Base-by-base conservation (phyloP, 495 filamentous ascomycete species). In the Penicillium argentinense region DNA sequence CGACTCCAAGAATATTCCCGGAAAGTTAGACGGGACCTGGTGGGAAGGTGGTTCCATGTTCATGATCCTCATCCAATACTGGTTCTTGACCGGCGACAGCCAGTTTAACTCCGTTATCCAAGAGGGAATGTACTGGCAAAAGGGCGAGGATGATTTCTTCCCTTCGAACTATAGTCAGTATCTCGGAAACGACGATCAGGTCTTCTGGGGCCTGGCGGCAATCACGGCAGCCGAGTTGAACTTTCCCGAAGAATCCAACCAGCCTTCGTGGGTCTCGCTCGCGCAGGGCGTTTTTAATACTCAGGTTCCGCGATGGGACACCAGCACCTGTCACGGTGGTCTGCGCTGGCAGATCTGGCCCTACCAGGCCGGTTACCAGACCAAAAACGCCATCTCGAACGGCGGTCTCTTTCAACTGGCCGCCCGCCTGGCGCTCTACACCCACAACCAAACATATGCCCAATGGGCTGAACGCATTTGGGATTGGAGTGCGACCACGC, bases 331-430 rank as follows among this genome's bases (percentile, higher is more conserved):
- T 62, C 74, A 76, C 32, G 91, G 91, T 32, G 91, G 91, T 2
- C 67, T 95, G 39, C 75, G 84, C 45, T 95, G 91, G 91, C 89
- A 95, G 68, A 86, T 95, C 47, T 89, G 81, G 66, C 73, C 79
- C 7, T 91, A 87, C 66, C 88, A 91, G 69, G 81, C 71, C 18
- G 91, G 91, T 8, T 95, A 86, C 64, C 77, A 80, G 51, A 90
- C 86, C 67, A 90, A 91, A 62, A 91, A 92, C 69, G 77, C 80
- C 22, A 83, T 89, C 38, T 84, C 85, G 27, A 89, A 89, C 62
- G 88, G 86, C 4, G 82, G 81, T 48, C 82, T 93, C 54, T 89
- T 92, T 66, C 88, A 91, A 60, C 69, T 93, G n/a, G 82, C 85
- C n/a, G 76, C 87, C 0, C 82, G 88, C 1, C 71, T 93, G 9